Conservation (phyloP, 2,329 filamentous ascomycete species). For the Penicillium sp. region DNA sequence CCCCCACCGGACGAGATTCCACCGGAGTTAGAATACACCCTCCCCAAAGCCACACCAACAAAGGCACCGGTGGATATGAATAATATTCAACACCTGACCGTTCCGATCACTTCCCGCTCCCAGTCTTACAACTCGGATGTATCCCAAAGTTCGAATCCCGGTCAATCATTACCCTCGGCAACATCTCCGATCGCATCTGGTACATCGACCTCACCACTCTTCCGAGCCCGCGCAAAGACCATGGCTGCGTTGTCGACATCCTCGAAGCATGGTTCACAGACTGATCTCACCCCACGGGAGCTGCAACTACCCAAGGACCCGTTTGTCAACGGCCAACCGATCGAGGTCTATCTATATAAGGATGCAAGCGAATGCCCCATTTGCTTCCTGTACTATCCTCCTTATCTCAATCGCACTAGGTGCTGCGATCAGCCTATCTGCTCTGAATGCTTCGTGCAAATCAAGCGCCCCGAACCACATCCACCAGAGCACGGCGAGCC, state of each 20-base stretch:
- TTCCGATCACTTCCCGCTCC: slow-evolving; percentile 75
- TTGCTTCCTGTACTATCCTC: slow-evolving; percentile 93
- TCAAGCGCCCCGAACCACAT: slow-evolving; percentile 90
- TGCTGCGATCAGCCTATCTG: slow-evolving; percentile 97
- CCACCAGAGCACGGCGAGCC: slow-evolving; percentile 71
- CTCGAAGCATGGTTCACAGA: slow-evolving; percentile 71
- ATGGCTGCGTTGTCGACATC: slow-evolving; percentile 76
- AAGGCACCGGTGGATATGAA: slow-evolving; percentile 54
- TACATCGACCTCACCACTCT: slow-evolving; percentile 56
- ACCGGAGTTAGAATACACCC: slow-evolving; percentile 61
- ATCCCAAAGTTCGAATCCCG: slow-evolving; percentile 63
- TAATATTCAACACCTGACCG: slow-evolving; percentile 70
- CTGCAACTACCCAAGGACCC: slow-evolving; percentile 77
- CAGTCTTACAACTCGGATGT: slow-evolving; percentile 77
- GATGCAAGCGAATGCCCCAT: slow-evolving; percentile 89
- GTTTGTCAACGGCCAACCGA: slow-evolving; percentile 88
- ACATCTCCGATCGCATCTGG: slow-evolving; percentile 57
- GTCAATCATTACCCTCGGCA: slow-evolving; percentile 62
- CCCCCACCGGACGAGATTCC: slow-evolving; percentile 82
- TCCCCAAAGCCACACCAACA: slow-evolving; percentile 46
- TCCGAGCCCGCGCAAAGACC: slow-evolving; percentile 85
- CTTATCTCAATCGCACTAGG: slow-evolving; percentile 87
- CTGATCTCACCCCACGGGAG: slow-evolving; percentile 74
- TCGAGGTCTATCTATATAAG: slow-evolving; percentile 94
- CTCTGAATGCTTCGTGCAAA: slow-evolving; percentile 98